phyloP scores from a whole-genome alignment of 495 filamentous ascomycete genomes.

The Aspergillus olivimuriae region DNA sequence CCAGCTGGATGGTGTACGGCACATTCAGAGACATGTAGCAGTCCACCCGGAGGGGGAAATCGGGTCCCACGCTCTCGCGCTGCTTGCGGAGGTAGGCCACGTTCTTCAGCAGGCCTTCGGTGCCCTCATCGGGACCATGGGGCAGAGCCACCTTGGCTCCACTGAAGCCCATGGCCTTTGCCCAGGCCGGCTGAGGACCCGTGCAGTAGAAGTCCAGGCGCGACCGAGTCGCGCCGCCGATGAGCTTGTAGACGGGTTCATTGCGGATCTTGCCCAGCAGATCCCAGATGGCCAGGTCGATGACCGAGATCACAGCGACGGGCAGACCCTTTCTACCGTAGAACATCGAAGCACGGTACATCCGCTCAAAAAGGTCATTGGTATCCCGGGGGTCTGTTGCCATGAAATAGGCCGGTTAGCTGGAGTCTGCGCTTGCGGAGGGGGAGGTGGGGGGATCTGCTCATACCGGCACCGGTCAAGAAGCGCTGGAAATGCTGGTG shows the following conservation, averaged over 20 bases:
- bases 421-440: too few relatives aligned
- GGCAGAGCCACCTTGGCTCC: constrained; percentile 85
- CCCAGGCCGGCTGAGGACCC: constrained; percentile 70
- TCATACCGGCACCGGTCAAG: constrained; percentile 66
- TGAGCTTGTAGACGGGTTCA: constrained; percentile 91
- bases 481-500: constrained; percentile 89
- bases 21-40: constrained; percentile 96
- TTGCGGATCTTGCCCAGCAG: constrained; percentile 80
- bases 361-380: constrained; percentile 86
- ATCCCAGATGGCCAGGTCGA: constrained; percentile 90
- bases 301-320: constrained; percentile 85
- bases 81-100: constrained; percentile 80
- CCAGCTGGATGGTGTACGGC: constrained; percentile 83
- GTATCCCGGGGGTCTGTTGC: constrained; percentile 71
- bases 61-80: constrained; percentile 74
- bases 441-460: not conserved
- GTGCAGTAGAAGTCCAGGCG: constrained; percentile 91
- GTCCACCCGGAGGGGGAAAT: constrained; percentile 90
- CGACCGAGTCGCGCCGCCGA: constrained; percentile 76
- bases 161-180: constrained; percentile 78
- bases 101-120: constrained; percentile 76
- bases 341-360: constrained; percentile 94
- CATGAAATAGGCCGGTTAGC: not conserved
- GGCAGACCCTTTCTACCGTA: constrained; percentile 89
- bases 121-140: constrained; percentile 80